Percentiles rank a stretch among this genome's conserved stretches.
phyloP scores from a whole-genome alignment of 192 early-diverging fungal genomes.

The Thoreauomyces humboldtii region DNA sequence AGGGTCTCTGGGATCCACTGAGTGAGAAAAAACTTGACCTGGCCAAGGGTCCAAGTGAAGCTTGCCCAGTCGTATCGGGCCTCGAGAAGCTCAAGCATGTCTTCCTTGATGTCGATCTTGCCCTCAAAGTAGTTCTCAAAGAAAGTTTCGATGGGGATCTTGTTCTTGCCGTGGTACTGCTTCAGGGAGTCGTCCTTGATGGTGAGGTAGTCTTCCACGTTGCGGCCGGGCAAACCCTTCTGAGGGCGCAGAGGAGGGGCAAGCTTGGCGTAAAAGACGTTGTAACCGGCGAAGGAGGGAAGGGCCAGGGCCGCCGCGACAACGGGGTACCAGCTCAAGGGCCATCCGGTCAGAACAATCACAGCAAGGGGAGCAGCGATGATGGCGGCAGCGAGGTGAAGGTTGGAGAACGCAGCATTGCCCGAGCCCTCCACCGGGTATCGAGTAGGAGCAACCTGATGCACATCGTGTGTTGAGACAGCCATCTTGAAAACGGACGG shows the following conservation, averaged over 20 bases:
- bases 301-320: constrained; percentile 62
- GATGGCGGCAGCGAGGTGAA: constrained; percentile 59
- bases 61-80: constrained; percentile 91
- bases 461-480: constrained; percentile 21
- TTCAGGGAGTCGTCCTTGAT: constrained; percentile 80
- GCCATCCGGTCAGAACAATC: constrained; percentile 61
- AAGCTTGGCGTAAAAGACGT: constrained; percentile 66
- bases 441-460: constrained; percentile 36
- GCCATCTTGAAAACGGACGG: constrained; percentile 14
- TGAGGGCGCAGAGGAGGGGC: constrained; percentile 62
- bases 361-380: constrained; percentile 65
- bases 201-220: constrained; percentile 83
- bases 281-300: constrained; percentile 70
- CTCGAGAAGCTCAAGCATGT: constrained; percentile 85
- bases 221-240: constrained; percentile 70
- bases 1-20: constrained; percentile 98
- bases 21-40: constrained; percentile 88
- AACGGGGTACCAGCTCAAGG: constrained; percentile 54
- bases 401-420: constrained; percentile 76
- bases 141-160: constrained; percentile 97
- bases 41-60: constrained; percentile 81
- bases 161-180: constrained; percentile 70
- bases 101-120: constrained; percentile 85
- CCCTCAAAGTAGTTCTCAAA: constrained; percentile 97
- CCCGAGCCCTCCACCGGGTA: constrained; percentile 82